These are phyloP conservation scores for Sideroxylon spinosum DNA, from an alignment of 179 eudicot species.

Conservation along the genomic window DNA sequence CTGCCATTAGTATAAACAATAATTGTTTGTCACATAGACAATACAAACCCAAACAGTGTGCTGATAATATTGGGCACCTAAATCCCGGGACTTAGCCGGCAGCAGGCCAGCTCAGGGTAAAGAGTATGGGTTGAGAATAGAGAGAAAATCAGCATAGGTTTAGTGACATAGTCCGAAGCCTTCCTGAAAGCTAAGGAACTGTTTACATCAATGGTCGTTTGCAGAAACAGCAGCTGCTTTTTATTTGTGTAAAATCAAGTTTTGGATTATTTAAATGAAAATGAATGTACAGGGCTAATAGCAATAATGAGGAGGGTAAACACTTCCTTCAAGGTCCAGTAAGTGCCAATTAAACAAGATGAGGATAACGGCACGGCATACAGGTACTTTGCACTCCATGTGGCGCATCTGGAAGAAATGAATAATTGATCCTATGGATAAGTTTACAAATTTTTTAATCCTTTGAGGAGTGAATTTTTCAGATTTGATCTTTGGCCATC, in stretches of 20 bases:
- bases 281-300: too few relatives aligned
- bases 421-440: too few relatives aligned
- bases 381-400: neutral
- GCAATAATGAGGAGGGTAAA: too few relatives aligned
- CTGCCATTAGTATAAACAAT: conserved; percentile 10
- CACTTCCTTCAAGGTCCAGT: neutral
- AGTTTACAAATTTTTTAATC: too few relatives aligned
- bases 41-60: neutral
- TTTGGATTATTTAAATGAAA: too few relatives aligned
- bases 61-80: too few relatives aligned
- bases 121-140: too few relatives aligned
- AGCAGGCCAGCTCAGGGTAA: neutral
- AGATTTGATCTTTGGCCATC: too few relatives aligned
- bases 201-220: neutral
- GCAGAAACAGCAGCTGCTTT: neutral
- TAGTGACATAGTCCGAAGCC: neutral
- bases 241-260: neutral
- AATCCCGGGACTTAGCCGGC: too few relatives aligned
- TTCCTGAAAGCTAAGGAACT: neutral
- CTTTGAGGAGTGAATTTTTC: too few relatives aligned
- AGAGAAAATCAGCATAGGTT: neutral
- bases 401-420: neutral
- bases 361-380: neutral
- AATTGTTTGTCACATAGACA: neutral
- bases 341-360: neutral